phyloP scores from a whole-genome alignment of 2,329 filamentous ascomycete species.

The Cladophialophora psammophila region DNA sequence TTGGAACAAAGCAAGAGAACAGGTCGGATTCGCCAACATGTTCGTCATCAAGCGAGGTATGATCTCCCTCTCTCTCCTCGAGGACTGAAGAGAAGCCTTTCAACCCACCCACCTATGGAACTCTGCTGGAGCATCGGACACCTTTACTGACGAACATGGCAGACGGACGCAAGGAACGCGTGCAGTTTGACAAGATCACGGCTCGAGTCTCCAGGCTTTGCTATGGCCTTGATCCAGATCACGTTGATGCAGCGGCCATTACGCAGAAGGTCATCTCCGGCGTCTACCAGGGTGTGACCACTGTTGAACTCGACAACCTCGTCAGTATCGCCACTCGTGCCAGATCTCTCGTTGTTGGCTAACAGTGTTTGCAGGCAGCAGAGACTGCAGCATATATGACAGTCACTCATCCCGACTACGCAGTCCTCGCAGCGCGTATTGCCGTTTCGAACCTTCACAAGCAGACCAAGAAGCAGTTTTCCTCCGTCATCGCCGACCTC shows the following conservation, averaged over 20 bases:
- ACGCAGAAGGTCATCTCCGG: slow-evolving; percentile 99
- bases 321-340: slow-evolving; percentile 62
- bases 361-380: slow-evolving; percentile 71
- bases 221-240: slow-evolving; percentile 93
- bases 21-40: slow-evolving; percentile 50
- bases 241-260: slow-evolving; percentile 97
- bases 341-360: slow-evolving; percentile 40
- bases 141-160: slow-evolving; percentile 33
- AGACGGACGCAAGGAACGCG: slow-evolving; percentile 99
- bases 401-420: slow-evolving; percentile 98
- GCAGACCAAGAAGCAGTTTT: slow-evolving; percentile 99
- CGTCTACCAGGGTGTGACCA: slow-evolving; percentile 98
- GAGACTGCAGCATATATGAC: slow-evolving; percentile 99
- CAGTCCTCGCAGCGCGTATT: slow-evolving; percentile 96
- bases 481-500: slow-evolving; percentile 89
- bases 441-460: slow-evolving; percentile 99
- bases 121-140: slow-evolving; percentile 30
- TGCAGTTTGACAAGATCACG: slow-evolving; percentile 99
- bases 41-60: slow-evolving; percentile 70
- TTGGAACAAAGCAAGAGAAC: slow-evolving; percentile 5
- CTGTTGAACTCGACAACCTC: slow-evolving; percentile 93
- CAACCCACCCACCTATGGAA: background rate
- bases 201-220: slow-evolving; percentile 96
- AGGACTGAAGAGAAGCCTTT: background rate
- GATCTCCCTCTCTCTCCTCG: slow-evolving; percentile 40